These are phyloP conservation scores for Coemansia sp. DNA, from an alignment of 192 early-diverging fungal species.

Conservation along the genomic window DNA sequence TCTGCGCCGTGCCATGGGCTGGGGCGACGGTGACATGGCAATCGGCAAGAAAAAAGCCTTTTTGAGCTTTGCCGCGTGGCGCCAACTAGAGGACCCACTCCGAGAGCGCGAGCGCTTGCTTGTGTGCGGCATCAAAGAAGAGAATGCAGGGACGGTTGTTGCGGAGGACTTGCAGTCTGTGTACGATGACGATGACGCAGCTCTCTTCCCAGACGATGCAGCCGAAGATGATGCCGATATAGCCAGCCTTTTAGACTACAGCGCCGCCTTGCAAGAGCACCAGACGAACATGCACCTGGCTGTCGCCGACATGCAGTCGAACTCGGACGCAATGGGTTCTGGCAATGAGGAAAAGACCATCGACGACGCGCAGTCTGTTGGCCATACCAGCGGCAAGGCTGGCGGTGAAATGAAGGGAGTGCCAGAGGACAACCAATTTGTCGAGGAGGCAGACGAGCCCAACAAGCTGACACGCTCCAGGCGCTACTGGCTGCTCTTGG, in stretches of 20 bases:
- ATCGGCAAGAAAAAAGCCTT: slow-evolving; percentile 67
- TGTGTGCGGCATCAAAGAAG: slow-evolving; percentile 45
- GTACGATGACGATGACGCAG: slow-evolving; percentile 46
- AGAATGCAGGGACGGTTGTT: slow-evolving; percentile 7
- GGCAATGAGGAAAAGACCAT: slow-evolving; percentile 47
- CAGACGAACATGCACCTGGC: slow-evolving; percentile 29
- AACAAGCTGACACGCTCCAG: slow-evolving; percentile 39
- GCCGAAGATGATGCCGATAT: slow-evolving; percentile 40
- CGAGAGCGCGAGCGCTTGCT: slow-evolving; percentile 65
- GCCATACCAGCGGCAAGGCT: slow-evolving; percentile 14
- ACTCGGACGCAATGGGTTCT: slow-evolving; percentile 10
- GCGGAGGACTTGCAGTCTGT: slow-evolving; percentile 54
- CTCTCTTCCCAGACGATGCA: slow-evolving; percentile 41
- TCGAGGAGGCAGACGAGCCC: slow-evolving; percentile 56
- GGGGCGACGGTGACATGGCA: slow-evolving; percentile 58
- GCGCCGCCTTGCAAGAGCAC: slow-evolving; percentile 43
- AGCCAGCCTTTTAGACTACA: slow-evolving; percentile 48
- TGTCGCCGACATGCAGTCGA: slow-evolving; percentile 10
- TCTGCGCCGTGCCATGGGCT: slow-evolving; percentile 61
- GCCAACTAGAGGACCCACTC: slow-evolving; percentile 78
- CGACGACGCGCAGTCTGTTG: slow-evolving; percentile 29
- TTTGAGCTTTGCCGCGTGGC: slow-evolving; percentile 78
- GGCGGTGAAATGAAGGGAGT: slow-evolving; percentile 46
- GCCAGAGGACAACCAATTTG: slow-evolving; percentile 18
- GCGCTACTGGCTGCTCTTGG: slow-evolving; percentile 80